Base-by-base conservation (phyloP, 768 basidiomycete species). In the Mycena maculata region DNA sequence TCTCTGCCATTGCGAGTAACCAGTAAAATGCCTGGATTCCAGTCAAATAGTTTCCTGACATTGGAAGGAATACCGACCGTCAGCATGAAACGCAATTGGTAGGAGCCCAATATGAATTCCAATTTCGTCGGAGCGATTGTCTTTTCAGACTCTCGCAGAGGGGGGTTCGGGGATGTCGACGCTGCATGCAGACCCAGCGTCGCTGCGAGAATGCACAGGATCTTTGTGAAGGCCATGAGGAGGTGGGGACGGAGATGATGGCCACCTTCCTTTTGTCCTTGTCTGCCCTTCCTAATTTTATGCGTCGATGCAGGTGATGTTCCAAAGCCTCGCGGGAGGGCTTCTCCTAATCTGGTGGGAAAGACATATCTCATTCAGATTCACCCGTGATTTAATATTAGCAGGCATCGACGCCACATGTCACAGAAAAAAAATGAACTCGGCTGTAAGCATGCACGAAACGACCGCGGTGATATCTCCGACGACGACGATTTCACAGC, bases 121-220 rank as follows among this genome's bases (percentile, higher is more conserved):
- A 67, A 30, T 22, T n/a, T 23, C 25, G 65, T 64, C 23, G 62
- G 57, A 20, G 55, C 48, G 25, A 64, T 63, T 3, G 28, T 33
- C 15, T 42, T 48, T 30, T 67, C 65, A 25, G 53, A 59, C 20
- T 36, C 11, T 1, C 18, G 23, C 6, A 30, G 47, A 23, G 69
- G 69, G 7, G 65, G 69, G 25, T 67, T 71, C 5, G 69, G 69
- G 5, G 69, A 67, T 9, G 69, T 71, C 36, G 65, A 52, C 23
- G 65, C 52, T 9, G 36, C 45, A n/a, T 71, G 65, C 13, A 71
- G 57, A 1, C 69, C 63, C 7, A 55, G n/a, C 4, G 65, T 71
- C 38, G 65, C 59, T 1, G 59, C 62, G 3, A 47, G 4, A 33
- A 71, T 58, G 59, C 69, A 71, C 20, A 53, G 18, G 25, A 71